Conservation (phyloP, 1,139 yeast genomes). For the Sugiyamaella novakii region DNA sequence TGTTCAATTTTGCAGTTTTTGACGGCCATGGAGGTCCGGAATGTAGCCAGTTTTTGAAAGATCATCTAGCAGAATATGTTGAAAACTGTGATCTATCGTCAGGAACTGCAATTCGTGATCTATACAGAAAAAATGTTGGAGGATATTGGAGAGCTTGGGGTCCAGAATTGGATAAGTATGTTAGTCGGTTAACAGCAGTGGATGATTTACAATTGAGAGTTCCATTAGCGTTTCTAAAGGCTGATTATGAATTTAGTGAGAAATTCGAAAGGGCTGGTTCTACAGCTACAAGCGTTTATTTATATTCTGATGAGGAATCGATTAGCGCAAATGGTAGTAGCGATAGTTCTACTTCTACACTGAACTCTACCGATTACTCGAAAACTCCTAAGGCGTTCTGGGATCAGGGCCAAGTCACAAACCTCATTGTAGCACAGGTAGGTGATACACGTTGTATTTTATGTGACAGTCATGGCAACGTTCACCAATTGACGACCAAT, state of each 20-base stretch:
- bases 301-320: constrained; percentile 52
- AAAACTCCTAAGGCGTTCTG: constrained; percentile 57
- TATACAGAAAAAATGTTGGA: constrained; percentile 61
- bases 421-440: constrained; percentile 81
- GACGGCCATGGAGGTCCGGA: constrained; percentile 95
- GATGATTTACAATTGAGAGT: constrained; percentile 64
- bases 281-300: constrained; percentile 75
- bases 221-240: constrained; percentile 60
- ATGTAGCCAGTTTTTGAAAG: constrained; percentile 63
- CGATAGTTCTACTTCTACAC: background rate
- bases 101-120: constrained; percentile 51
- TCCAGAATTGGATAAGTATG: constrained; percentile 52
- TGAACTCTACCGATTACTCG: background rate
- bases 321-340: constrained; percentile 19
- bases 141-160: constrained; percentile 89
- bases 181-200: constrained; percentile 44
- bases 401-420: constrained; percentile 66
- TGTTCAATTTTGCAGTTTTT: constrained; percentile 72
- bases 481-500: constrained; percentile 72
- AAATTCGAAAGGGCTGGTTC: constrained; percentile 59
- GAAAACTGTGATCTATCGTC: constrained; percentile 50
- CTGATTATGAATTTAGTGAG: constrained; percentile 53
- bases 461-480: constrained; percentile 61
- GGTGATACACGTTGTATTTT: constrained; percentile 92
- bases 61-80: constrained; percentile 57